A percentile compares a stretch with the other conserved stretches of the same genome.
Evolutionary conservation across 495 filamentous ascomycete species (phyloP).

Genomic region (Tetracladium setigerum): DNA sequence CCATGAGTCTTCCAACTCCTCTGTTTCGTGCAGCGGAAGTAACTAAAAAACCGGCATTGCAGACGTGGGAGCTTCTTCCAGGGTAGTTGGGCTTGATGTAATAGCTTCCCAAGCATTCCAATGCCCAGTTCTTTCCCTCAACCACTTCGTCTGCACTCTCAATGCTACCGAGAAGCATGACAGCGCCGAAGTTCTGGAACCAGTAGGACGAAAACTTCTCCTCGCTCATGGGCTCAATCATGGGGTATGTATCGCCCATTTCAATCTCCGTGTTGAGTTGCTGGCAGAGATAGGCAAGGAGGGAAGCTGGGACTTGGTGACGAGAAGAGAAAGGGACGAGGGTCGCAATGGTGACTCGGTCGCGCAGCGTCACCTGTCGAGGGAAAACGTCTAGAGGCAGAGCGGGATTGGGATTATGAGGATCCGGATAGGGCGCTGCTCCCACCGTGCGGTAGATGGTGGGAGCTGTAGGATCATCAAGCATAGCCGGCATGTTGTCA

Average conservation of each 20-base stretch:
- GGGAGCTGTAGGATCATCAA: constrained; percentile 64
- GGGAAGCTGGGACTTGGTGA: constrained; percentile 62
- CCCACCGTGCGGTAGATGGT: constrained; percentile 59
- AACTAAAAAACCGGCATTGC: constrained; percentile 92
- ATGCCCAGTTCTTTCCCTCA: constrained; percentile 71
- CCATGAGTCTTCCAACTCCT: constrained; percentile 88
- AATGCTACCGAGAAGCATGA: constrained; percentile 86
- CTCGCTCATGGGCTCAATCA: constrained; percentile 70
- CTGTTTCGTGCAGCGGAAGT: constrained; percentile 83
- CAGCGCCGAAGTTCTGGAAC: constrained; percentile 90
- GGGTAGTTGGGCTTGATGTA: constrained; percentile 98
- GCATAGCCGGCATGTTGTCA: constrained; percentile 72
- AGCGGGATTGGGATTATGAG: constrained; percentile 42
- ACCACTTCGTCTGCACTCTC: constrained; percentile 31
- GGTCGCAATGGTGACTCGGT: constrained; percentile 84
- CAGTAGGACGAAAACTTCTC: constrained; percentile 80
- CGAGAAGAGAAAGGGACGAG: constrained; percentile 78
- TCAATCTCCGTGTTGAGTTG: constrained; percentile 94
- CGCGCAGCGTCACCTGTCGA: constrained; percentile 81
- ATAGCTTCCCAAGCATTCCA: constrained; percentile 84
- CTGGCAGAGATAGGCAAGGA: constrained; percentile 74
- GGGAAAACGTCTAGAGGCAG: constrained; percentile 64
- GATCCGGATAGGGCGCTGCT: constrained; percentile 53
- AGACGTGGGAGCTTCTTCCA: constrained; percentile 89
- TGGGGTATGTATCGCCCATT: constrained; percentile 92